Evolutionary conservation across 371 early-diverging fungal genomes (phyloP).

Genomic region (Saksenaea vasiformis): DNA sequence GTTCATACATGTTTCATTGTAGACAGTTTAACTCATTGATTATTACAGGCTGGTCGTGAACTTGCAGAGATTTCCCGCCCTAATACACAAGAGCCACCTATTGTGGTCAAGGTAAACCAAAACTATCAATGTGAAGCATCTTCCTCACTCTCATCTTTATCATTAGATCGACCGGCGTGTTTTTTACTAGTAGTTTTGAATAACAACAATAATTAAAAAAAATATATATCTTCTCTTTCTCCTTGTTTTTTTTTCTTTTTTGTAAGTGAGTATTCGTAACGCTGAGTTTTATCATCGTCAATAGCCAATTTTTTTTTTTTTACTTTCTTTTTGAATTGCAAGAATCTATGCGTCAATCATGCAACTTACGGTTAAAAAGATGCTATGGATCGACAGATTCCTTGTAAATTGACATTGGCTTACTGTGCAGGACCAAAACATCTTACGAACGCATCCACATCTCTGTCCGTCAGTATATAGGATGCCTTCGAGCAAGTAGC

Average conservation of each 20-base stretch:
- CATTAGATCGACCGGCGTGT: slow-evolving; percentile 22
- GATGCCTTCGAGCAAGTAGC: slow-evolving; percentile 13
- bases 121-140: background rate
- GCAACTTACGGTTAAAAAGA: too few relatives aligned
- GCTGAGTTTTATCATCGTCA: background rate
- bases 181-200: slow-evolving; percentile 10
- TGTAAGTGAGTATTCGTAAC: background rate
- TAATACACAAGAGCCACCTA: slow-evolving; percentile 88
- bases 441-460: slow-evolving; percentile 5
- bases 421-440: slow-evolving; percentile 3
- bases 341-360: background rate
- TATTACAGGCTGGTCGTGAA: slow-evolving; percentile 81
- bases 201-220: slow-evolving; percentile 1
- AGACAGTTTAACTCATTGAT: slow-evolving; percentile 11
- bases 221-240: background rate
- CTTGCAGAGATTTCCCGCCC: slow-evolving; percentile 80
- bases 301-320: too few relatives aligned
- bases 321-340: too few relatives aligned
- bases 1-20: slow-evolving; percentile 6
- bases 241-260: background rate
- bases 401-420: background rate
- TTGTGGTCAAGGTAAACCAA: slow-evolving; percentile 62
- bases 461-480: slow-evolving; percentile 5
- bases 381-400: too few relatives aligned
- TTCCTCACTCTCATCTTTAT: background rate